Evolutionary conservation across 192 early-diverging fungal species (phyloP), one percentile per base, ranked within the genome.

Genomic region (Allomyces macrogynus): DNA sequence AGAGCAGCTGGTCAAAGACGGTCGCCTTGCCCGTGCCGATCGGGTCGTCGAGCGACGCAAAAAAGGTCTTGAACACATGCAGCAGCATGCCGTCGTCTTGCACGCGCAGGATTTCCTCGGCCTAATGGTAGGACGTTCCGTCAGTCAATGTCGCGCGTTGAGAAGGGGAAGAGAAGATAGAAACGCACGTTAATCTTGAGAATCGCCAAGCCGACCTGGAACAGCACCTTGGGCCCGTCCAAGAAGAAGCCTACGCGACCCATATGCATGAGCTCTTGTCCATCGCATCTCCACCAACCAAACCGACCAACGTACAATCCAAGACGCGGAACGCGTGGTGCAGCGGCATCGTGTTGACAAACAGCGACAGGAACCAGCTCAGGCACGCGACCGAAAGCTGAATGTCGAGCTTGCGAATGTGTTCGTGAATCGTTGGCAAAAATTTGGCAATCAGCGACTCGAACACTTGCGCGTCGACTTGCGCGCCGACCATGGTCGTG

Each of bases 341-440:
- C 23, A 99, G 71, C 14, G 96, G 93, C 80, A 99, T 87, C 5
- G 93, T 90, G 75, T 97, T 97, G 76, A 99, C 88, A 74, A 85
- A 99, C 62, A 99, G 70, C 43, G 89, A 93, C 64, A 99, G 72
- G 77, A 99, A 97, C 96, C 96, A 99, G 8, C 94, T 93, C 65
- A 99, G 74, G 71, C 92, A 97, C 8, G 91, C 94, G 0, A 99
- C 91, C 0, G 93, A 94, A 9, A 99, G 77, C 73, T 99, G 92
- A 40, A 97, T 91, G 69, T 97, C 93, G 44, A 84, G 78, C 64
- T 83, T 85, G 54, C 86, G 85, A 49, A 99, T 83, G 66, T 92
- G 89, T n/a, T 81, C 78, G 43, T 83, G 81, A 65, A 99, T 73
- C 60, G 92, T 78, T 0, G 96, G 91, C 92, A 99, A 95, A 24